phyloP scores from a whole-genome alignment of 1,284 basidiomycete species.

The Xanthoconium separans region DNA sequence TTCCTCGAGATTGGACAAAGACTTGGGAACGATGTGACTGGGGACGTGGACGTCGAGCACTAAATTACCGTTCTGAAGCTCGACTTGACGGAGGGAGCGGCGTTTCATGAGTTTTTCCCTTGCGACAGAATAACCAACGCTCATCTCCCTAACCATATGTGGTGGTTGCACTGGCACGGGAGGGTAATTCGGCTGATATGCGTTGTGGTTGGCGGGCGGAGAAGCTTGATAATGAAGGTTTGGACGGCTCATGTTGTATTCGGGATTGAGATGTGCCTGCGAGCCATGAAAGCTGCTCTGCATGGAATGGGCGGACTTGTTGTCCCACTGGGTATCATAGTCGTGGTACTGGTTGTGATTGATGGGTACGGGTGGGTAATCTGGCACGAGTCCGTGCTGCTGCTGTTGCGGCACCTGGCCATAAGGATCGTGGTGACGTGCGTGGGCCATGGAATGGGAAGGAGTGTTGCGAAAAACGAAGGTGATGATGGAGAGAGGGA shows the following conservation, averaged over 20 bases:
- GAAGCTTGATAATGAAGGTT: slow-evolving; percentile 36
- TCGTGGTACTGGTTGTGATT: slow-evolving; percentile 34
- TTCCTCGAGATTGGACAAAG: slow-evolving; percentile 65
- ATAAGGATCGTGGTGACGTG: slow-evolving; percentile 42
- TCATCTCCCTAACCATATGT: slow-evolving; percentile 47
- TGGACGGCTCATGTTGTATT: slow-evolving; percentile 58
- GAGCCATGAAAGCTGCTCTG: slow-evolving; percentile 63
- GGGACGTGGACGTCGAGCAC: slow-evolving; percentile 83
- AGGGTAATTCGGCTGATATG: slow-evolving; percentile 55
- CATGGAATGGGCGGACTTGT: slow-evolving; percentile 61
- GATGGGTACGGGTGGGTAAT: slow-evolving; percentile 34
- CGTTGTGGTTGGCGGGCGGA: slow-evolving; percentile 41
- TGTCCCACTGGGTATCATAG: slow-evolving; percentile 59
- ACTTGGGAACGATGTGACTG: slow-evolving; percentile 70
- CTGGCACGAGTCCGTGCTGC: slow-evolving; percentile 35
- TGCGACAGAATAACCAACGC: slow-evolving; percentile 64
- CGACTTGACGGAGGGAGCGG: slow-evolving; percentile 77
- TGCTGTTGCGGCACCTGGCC: slow-evolving; percentile 20
- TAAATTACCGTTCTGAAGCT: slow-evolving; percentile 80
- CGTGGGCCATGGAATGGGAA: slow-evolving; percentile 50
- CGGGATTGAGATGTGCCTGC: slow-evolving; percentile 65
- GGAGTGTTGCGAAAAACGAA: not conserved
- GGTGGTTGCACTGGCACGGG: slow-evolving; percentile 45
- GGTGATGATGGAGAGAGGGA: not conserved
- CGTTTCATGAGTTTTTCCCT: slow-evolving; percentile 77